A percentile compares a stretch with the other conserved stretches of the same genome.
Conservation (phyloP, 1,284 basidiomycete species). For the Prillingera fragicola region DNA sequence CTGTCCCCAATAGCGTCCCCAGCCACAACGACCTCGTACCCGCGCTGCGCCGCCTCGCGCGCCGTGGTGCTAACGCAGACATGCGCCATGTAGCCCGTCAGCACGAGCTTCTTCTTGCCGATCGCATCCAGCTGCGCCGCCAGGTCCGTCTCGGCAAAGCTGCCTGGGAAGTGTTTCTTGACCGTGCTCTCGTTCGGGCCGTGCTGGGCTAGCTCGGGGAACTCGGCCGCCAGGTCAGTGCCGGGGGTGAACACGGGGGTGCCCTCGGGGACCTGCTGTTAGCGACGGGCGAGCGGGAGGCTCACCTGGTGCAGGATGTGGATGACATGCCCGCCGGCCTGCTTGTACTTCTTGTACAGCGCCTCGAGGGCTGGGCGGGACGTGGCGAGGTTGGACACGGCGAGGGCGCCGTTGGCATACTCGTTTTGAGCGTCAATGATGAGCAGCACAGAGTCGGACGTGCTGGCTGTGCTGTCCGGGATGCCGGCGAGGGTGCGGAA, state of each 20-base stretch:
- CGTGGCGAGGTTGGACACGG: constrained; percentile 14
- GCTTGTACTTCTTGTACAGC: constrained; percentile 22
- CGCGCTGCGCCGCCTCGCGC: constrained; percentile 24
- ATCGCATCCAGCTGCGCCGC: constrained; percentile 16
- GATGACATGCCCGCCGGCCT: constrained; percentile 15
- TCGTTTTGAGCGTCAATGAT: constrained; percentile 34
- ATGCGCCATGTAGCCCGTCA: constrained; percentile 30
- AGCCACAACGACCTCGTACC: constrained; percentile 22
- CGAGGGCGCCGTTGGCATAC: constrained; percentile 23
- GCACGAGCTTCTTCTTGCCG: constrained; percentile 21
- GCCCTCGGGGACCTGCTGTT: constrained; percentile 16
- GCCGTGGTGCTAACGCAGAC: constrained; percentile 28
- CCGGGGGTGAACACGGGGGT: constrained; percentile 27
- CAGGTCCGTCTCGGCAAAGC: constrained; percentile 26
- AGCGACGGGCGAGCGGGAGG: background rate
- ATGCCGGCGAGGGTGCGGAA: constrained; percentile 20
- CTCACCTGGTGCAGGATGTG: constrained; percentile 24
- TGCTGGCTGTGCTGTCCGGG: constrained; percentile 14
- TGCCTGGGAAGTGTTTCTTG: constrained; percentile 21
- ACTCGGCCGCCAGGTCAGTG: constrained; percentile 24
- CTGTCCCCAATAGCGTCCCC: constrained; percentile 26
- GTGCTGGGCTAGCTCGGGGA: constrained; percentile 16
- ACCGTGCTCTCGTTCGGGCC: constrained; percentile 19
- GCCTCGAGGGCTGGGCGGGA: constrained; percentile 18
- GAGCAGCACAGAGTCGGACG: constrained; percentile 23